Base-by-base conservation (phyloP, 495 filamentous ascomycete species). In the Penicillium pulvis region DNA sequence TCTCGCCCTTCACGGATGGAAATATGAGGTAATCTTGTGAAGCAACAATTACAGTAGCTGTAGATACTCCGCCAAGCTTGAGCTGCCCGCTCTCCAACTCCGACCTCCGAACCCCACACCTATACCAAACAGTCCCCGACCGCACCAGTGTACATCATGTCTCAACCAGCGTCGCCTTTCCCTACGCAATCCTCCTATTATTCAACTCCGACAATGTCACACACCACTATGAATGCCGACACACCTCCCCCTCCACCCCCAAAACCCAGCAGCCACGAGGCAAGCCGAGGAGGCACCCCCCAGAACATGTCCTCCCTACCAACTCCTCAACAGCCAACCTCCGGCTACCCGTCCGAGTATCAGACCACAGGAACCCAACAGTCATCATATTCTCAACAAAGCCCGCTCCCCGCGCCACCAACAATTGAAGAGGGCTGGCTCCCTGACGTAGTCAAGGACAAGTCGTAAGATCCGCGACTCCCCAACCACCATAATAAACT, bases 161-260 rank as follows among this genome's bases (percentile, higher is more conserved):
- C 70, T 48, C 68, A 73, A 63, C 35, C 63, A 52, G 52, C 61
- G 9, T 69, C 68, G 0, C 65, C 68, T 9, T 64, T 63, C 28
- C 61, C 65, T 1, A 56, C 59, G 8, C 65, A 65, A 17, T 54
- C 65, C 0, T 54, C 56, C 6, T 72, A 65, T 43, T 64, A 66
- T 39, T 64, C 70, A 17, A 31, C 63, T 39, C 61, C 62, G 33
- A 31, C 68, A 53, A 61, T 65, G 48, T 67, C 72, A 59, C 71
- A 75, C 30, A 57, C 70, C 14, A 61, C 68, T 17, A 53, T 76
- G 33, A 75, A 79, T 52, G 69, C 76, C 9, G 81, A 83, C 54
- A 78, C 85, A 10, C 87, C 89, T 9, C 88, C 89, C 2, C 79
- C 84, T 9, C 88, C 87, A 39, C 89, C 89, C 4, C 89, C 89